Conservation (phyloP, 2,329 filamentous ascomycete genomes). For the Verticillium albo-atrum region DNA sequence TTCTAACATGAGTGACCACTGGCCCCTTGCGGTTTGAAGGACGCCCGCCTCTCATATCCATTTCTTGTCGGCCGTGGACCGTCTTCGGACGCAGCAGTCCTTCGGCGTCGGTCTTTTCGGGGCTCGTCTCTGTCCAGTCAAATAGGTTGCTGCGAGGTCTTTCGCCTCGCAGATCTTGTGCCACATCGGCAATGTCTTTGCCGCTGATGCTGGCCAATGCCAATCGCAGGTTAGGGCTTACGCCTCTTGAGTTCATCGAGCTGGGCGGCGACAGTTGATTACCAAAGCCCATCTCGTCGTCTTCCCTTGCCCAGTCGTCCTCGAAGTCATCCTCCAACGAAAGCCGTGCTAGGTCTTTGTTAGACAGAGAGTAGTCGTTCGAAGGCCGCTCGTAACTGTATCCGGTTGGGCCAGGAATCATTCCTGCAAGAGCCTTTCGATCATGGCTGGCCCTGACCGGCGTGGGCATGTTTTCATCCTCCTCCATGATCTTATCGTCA, state of each 20-base stretch:
- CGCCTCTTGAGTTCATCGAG: slow-evolving; percentile 48
- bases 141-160: slow-evolving; percentile 66
- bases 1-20: slow-evolving; percentile 68
- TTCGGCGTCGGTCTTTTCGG: slow-evolving; percentile 57
- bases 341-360: slow-evolving; percentile 41
- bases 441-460: slow-evolving; percentile 38
- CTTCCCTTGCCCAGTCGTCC: slow-evolving; percentile 56
- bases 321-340: slow-evolving; percentile 61
- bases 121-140: slow-evolving; percentile 68
- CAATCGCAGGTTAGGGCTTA: slow-evolving; percentile 48
- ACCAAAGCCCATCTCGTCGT: slow-evolving; percentile 47
- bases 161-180: slow-evolving; percentile 29
- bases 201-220: slow-evolving; percentile 51
- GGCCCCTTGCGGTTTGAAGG: slow-evolving; percentile 62
- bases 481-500: slow-evolving; percentile 55
- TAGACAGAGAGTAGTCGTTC: slow-evolving; percentile 26
- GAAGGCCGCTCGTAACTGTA: slow-evolving; percentile 15
- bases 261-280: slow-evolving; percentile 56
- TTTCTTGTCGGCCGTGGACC: slow-evolving; percentile 70
- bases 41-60: slow-evolving; percentile 67
- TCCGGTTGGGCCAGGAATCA: neutral
- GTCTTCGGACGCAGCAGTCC: slow-evolving; percentile 64
- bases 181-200: slow-evolving; percentile 31
- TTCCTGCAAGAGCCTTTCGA: slow-evolving; percentile 11
- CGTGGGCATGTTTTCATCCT: slow-evolving; percentile 54